Evolutionary conservation across 2,329 filamentous ascomycete genomes (phyloP).

Genomic region (Stenocarpella maydis): DNA sequence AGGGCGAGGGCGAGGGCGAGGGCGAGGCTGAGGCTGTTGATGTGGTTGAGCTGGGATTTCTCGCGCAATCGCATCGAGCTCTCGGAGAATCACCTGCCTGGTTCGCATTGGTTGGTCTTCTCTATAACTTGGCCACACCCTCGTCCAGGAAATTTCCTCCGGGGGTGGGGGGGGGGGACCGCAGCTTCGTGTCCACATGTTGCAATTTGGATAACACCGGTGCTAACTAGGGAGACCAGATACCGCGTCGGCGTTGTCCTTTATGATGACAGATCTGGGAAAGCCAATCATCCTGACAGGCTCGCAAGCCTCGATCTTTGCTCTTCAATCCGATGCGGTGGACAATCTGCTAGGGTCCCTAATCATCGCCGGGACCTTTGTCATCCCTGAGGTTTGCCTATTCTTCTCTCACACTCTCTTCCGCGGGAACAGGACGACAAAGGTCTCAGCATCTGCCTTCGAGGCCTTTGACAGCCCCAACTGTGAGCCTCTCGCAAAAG

Average conservation of each 20-base stretch:
- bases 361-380: conserved; percentile 90
- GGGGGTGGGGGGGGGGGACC: too few relatives aligned
- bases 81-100: background rate
- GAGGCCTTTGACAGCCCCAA: conserved; percentile 92
- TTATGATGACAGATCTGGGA: conserved; percentile 90
- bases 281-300: conserved; percentile 91
- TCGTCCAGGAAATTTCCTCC: too few relatives aligned
- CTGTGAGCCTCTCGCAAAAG: conserved; percentile 79
- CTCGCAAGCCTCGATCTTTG: conserved; percentile 85
- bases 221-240: conserved; percentile 46
- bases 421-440: conserved; percentile 87
- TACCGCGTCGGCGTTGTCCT: conserved; percentile 88
- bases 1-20: background rate
- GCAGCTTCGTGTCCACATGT: background rate
- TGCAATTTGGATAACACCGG: background rate
- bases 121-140: too few relatives aligned
- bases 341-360: conserved; percentile 89
- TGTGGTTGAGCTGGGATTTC: background rate
- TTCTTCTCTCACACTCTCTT: conserved; percentile 95
- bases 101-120: background rate
- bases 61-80: background rate
- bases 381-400: conserved; percentile 90
- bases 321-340: conserved; percentile 88
- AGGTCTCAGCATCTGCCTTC: conserved; percentile 86
- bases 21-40: background rate